phyloP scores from a whole-genome alignment of 2,329 filamentous ascomycete genomes.

The Cadophora sp. region DNA sequence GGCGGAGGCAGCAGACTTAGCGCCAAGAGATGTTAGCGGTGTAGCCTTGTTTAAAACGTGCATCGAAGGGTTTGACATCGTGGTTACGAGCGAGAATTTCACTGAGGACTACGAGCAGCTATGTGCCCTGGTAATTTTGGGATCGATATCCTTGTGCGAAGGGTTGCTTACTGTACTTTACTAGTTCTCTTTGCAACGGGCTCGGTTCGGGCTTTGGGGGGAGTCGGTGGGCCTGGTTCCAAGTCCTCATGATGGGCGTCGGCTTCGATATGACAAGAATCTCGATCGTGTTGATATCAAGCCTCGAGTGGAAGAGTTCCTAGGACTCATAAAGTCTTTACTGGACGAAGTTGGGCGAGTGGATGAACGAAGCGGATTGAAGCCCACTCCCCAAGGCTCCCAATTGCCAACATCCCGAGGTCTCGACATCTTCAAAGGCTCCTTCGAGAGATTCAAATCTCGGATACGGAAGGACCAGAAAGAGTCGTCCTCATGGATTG shows the following conservation, averaged over 20 bases:
- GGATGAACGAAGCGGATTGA: constrained; percentile 20
- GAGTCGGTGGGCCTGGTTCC: constrained; percentile 28
- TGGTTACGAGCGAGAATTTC: constrained; percentile 36
- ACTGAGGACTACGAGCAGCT: constrained; percentile 39
- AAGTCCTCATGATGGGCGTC: constrained; percentile 9
- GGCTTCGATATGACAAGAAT: constrained; percentile 25
- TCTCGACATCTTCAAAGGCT: constrained; percentile 32
- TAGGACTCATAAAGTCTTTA: constrained; percentile 26
- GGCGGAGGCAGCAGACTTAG: constrained; percentile 31
- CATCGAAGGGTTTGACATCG: constrained; percentile 42
- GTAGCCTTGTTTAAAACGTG: constrained; percentile 40
- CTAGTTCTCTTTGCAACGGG: constrained; percentile 24
- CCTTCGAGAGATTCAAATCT: constrained; percentile 35
- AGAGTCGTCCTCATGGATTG: constrained; percentile 32
- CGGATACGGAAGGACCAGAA: constrained; percentile 34
- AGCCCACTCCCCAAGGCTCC: not conserved
- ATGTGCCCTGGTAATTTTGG: constrained; percentile 23
- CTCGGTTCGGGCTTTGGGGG: constrained; percentile 28
- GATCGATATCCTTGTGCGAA: not conserved
- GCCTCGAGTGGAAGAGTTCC: constrained; percentile 14
- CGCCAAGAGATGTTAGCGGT: constrained; percentile 35
- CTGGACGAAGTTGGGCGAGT: constrained; percentile 19
- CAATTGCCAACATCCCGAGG: constrained; percentile 18
- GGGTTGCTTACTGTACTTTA: not conserved
- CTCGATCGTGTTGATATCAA: constrained; percentile 24